These are phyloP conservation scores for Thielaviopsis populi DNA, from an alignment of 2,329 filamentous ascomycete genomes.

Conservation along the genomic window DNA sequence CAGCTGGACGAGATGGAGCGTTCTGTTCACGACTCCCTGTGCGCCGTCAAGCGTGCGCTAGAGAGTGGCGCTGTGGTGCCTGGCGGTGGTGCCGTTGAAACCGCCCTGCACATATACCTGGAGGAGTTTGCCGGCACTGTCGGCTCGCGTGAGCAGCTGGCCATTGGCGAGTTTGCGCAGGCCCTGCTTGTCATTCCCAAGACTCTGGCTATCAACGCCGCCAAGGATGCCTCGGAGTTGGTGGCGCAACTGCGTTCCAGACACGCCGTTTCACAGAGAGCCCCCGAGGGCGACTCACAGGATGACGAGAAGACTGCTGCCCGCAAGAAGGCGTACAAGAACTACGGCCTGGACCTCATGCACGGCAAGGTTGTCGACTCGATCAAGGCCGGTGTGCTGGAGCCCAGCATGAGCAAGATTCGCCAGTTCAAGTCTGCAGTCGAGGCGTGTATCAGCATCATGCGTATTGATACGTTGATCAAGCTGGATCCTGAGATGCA, in stretches of 20 bases:
- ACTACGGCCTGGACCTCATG: conserved; percentile 84
- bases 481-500: conserved; percentile 81
- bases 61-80: conserved; percentile 96
- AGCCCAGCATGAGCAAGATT: conserved; percentile 96
- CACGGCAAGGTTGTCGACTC: conserved; percentile 86
- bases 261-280: conserved; percentile 86
- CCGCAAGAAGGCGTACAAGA: conserved; percentile 94
- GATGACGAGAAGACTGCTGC: conserved; percentile 82
- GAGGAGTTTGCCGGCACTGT: conserved; percentile 98
- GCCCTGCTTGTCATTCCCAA: conserved; percentile 89
- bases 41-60: conserved; percentile 89
- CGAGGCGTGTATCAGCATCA: conserved; percentile 96
- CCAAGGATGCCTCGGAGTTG: conserved; percentile 89
- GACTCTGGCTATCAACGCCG: conserved; percentile 90
- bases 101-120: conserved; percentile 96
- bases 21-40: conserved; percentile 91
- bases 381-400: conserved; percentile 86
- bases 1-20: conserved; percentile 98
- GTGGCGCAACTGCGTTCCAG: conserved; percentile 88
- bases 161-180: conserved; percentile 94
- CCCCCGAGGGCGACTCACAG: conserved; percentile 66
- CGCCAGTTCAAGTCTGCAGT: conserved; percentile 97
- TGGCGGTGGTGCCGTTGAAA: conserved; percentile 91
- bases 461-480: conserved; percentile 98
- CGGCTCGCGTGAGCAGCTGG: conserved; percentile 89